Percentiles rank a stretch among this genome's conserved stretches.
These are phyloP conservation scores for Inosperma sp. DNA, from an alignment of 768 basidiomycete species.

Conservation along the genomic window DNA sequence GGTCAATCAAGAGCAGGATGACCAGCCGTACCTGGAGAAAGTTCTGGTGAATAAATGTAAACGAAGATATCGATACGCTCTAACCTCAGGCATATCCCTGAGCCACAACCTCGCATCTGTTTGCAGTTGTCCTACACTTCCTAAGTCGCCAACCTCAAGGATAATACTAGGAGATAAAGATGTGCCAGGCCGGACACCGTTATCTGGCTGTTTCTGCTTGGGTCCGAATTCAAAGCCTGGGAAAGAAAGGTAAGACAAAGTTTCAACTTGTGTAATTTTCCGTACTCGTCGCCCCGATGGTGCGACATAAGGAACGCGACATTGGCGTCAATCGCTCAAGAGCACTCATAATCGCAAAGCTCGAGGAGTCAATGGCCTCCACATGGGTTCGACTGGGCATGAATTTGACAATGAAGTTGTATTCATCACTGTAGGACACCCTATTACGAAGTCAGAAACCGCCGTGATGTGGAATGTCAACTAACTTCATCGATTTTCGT, in stretches of 20 bases:
- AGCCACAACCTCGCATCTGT: conserved; percentile 19
- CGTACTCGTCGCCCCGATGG: conserved; percentile 11
- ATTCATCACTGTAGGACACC: conserved; percentile 17
- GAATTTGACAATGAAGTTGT: conserved; percentile 19
- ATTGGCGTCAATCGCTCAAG: neutral
- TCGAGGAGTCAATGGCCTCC: conserved; percentile 8
- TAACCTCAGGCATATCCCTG: conserved; percentile 17
- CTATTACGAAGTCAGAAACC: conserved; percentile 17
- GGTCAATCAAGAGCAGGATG: conserved; percentile 17
- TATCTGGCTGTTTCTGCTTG: conserved; percentile 16
- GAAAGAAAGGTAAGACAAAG: neutral
- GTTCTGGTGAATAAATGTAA: conserved; percentile 9
- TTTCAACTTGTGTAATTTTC: conserved; percentile 10
- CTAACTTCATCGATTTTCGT: conserved; percentile 8
- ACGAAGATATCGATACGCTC: conserved; percentile 11
- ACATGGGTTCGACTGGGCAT: conserved; percentile 14
- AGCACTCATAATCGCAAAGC: conserved; percentile 1
- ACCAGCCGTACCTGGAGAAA: conserved; percentile 17
- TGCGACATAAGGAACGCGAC: neutral
- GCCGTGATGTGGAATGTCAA: conserved; percentile 9
- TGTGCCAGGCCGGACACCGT: conserved; percentile 5
- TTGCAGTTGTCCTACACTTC: conserved; percentile 16
- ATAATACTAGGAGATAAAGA: conserved; percentile 11
- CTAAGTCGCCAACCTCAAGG: conserved; percentile 19
- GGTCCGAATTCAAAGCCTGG: conserved; percentile 18